phyloP scores from a whole-genome alignment of 345 rosid genomes.

The Laguncularia racemosa region DNA sequence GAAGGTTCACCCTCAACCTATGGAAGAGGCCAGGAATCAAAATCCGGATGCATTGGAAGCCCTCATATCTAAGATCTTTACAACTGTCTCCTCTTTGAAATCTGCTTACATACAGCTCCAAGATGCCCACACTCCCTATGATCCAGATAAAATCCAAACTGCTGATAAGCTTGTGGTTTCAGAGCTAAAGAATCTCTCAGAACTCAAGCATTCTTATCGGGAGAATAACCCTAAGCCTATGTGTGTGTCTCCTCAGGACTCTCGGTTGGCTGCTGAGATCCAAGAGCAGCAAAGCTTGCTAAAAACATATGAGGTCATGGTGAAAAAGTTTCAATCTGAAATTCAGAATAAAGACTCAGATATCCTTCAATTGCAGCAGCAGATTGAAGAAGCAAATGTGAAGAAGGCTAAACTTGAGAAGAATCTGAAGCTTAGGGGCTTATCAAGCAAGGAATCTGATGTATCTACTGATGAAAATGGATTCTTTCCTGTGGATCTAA shows the following conservation, averaged over 20 bases:
- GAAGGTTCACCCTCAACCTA: constrained; percentile 20
- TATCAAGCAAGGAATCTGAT: constrained; percentile 17
- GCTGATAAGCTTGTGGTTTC: constrained; percentile 13
- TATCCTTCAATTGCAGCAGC: constrained; percentile 15
- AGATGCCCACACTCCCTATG: constrained; percentile 18
- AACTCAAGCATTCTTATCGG: constrained; percentile 16
- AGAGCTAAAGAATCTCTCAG: constrained; percentile 16
- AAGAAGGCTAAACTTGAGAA: constrained; percentile 20
- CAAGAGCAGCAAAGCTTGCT: constrained; percentile 23
- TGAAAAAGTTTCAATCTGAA: constrained; percentile 21
- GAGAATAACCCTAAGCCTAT: constrained; percentile 20
- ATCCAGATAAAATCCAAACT: constrained; percentile 19
- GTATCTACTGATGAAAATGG: constrained; percentile 10
- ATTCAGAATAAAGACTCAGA: constrained; percentile 20
- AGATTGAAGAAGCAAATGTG: constrained; percentile 14
- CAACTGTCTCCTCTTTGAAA: constrained; percentile 18
- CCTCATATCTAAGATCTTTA: constrained; percentile 14
- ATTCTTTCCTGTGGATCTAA: constrained; percentile 17
- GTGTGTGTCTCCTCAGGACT: constrained; percentile 18
- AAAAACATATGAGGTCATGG: constrained; percentile 21
- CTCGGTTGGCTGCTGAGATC: constrained; percentile 23
- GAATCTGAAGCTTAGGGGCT: constrained; percentile 20
- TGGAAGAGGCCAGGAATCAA: constrained; percentile 20
- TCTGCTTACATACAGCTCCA: constrained; percentile 20
- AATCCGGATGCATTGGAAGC: constrained; percentile 16